Evolutionary conservation across 1,284 basidiomycete genomes (phyloP).

Genomic region (Bondarzewia mesenterica): DNA sequence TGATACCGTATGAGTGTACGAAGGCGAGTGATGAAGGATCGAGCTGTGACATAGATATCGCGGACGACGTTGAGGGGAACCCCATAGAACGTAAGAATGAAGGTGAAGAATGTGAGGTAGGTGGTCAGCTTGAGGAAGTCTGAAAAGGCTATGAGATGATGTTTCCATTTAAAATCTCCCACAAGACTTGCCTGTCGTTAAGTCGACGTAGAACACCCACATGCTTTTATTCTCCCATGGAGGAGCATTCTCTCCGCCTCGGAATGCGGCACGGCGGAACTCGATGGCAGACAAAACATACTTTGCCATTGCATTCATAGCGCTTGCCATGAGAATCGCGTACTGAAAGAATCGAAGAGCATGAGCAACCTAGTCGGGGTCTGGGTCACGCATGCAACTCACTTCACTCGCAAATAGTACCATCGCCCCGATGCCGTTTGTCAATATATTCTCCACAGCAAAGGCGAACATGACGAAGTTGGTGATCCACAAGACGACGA

Average conservation of each 20-base stretch:
- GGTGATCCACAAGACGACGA: constrained; percentile 60
- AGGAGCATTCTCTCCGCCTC: constrained; percentile 82
- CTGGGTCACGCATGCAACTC: constrained; percentile 17
- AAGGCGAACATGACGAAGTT: constrained; percentile 72
- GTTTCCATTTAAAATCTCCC: background rate
- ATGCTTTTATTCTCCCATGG: constrained; percentile 98
- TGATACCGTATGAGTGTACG: constrained; percentile 88
- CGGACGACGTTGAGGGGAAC: constrained; percentile 94
- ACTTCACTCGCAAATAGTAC: constrained; percentile 95
- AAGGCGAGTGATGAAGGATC: constrained; percentile 83
- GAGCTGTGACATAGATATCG: constrained; percentile 92
- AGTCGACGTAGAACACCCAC: constrained; percentile 92
- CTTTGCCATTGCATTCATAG: constrained; percentile 74
- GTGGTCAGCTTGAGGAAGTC: constrained; percentile 92
- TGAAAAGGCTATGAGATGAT: constrained; percentile 20
- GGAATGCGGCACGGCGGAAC: constrained; percentile 61
- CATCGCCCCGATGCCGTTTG: constrained; percentile 80
- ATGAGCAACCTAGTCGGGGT: background rate
- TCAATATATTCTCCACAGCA: constrained; percentile 71
- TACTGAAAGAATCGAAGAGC: constrained; percentile 48
- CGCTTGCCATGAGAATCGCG: constrained; percentile 81
- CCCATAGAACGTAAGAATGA: constrained; percentile 93
- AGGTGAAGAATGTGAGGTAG: constrained; percentile 88
- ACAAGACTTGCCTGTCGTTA: constrained; percentile 64
- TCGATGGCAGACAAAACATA: constrained; percentile 86